Percentiles rank a stretch among this genome's conserved stretches.
Evolutionary conservation across 2,329 filamentous ascomycete genomes (phyloP).

Genomic region (Thielaviopsis euricoi): DNA sequence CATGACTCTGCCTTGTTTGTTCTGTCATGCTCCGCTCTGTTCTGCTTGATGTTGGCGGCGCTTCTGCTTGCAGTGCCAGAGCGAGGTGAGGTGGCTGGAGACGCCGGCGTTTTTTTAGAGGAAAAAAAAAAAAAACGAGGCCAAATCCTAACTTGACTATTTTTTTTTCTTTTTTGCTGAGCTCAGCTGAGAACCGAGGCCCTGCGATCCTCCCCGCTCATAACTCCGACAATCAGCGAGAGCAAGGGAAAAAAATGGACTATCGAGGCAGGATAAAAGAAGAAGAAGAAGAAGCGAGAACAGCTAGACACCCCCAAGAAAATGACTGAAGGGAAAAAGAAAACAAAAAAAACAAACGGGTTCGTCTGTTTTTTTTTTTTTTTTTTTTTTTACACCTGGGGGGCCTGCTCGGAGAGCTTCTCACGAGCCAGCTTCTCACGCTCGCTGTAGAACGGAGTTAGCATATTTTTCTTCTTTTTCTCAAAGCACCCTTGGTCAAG

Average conservation of each 20-base stretch:
- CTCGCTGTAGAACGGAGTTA: slow-evolving; percentile 19
- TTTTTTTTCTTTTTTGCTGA: background rate
- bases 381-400: slow-evolving; percentile 16
- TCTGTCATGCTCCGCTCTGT: too few species aligned
- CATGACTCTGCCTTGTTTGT: too few species aligned
- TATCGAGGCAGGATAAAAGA: slow-evolving; percentile 6
- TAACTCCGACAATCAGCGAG: too few species aligned
- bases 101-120: too few species aligned
- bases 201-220: background rate
- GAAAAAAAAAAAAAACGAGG: background rate
- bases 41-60: too few species aligned
- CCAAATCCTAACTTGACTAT: background rate
- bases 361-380: too few species aligned
- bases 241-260: background rate
- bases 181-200: background rate
- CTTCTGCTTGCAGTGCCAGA: too few species aligned
- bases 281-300: slow-evolving; percentile 2
- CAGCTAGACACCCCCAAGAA: background rate
- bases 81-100: too few species aligned
- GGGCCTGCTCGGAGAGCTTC: slow-evolving; percentile 21
- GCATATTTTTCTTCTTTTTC: too few species aligned
- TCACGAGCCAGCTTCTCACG: slow-evolving; percentile 23
- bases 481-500: too few species aligned
- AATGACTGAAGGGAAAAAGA: background rate
- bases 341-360: background rate